Percentiles rank a stretch among this genome's conserved stretches.
phyloP scores from a whole-genome alignment of 2,329 filamentous ascomycete species.

The Alternaria conjuncta region DNA sequence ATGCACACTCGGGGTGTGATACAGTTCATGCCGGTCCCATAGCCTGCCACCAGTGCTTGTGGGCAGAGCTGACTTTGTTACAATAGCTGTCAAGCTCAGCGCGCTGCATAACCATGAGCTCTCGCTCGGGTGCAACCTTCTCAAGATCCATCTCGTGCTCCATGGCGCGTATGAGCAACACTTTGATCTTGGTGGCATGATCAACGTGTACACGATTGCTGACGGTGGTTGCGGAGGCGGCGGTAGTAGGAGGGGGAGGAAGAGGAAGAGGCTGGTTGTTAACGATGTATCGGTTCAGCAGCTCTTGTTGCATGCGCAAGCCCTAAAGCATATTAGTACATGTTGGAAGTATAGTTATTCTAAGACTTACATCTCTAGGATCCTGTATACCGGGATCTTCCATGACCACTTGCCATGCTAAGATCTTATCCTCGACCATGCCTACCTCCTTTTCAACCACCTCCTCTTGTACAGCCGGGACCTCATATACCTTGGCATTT shows the following conservation, averaged over 20 bases:
- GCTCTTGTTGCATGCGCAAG: too few species aligned
- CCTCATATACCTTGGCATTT: too few species aligned
- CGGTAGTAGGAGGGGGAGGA: too few species aligned
- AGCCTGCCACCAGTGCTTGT: slow-evolving; percentile 10
- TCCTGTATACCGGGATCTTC: too few species aligned
- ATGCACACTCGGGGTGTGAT: not conserved
- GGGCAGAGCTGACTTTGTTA: slow-evolving; percentile 1
- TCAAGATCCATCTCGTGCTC: slow-evolving; percentile 19
- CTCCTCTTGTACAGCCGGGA: too few species aligned
- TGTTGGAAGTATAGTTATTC: fast-evolving
- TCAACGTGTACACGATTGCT: not conserved
- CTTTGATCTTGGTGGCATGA: not conserved
- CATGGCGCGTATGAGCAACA: slow-evolving; percentile 8
- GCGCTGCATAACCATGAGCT: slow-evolving; percentile 11
- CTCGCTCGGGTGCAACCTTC: slow-evolving; percentile 5
- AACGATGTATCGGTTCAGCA: too few species aligned
- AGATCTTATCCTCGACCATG: too few species aligned
- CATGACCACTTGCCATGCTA: too few species aligned
- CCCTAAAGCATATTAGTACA: too few species aligned
- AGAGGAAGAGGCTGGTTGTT: too few species aligned
- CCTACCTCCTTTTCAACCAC: fast-evolving
- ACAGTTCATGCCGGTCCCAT: not conserved
- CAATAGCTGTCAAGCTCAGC: slow-evolving; percentile 7
- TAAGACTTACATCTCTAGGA: too few species aligned
- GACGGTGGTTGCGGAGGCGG: too few species aligned